These are phyloP conservation scores for Solanum chiquidenum DNA, from an alignment of 257 asterid genomes.

Conservation along the genomic window DNA sequence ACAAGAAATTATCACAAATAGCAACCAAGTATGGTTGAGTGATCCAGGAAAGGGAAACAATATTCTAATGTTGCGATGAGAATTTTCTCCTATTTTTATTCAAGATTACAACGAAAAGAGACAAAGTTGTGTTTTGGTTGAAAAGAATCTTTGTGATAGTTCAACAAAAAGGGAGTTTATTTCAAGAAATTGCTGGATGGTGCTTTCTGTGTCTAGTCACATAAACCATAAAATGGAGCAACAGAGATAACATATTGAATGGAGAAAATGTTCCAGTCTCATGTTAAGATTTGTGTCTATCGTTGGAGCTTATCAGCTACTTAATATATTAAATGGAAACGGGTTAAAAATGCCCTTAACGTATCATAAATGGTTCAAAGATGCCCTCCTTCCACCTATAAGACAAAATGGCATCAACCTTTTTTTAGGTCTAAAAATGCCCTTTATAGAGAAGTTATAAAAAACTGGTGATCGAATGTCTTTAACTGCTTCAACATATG, in stretches of 20 bases:
- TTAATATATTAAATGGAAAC: not conserved
- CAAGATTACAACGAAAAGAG: not conserved
- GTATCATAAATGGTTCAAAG: not conserved
- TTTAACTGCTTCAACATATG: not conserved
- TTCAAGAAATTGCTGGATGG: not conserved
- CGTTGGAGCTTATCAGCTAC: not conserved
- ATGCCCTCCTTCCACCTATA: not conserved
- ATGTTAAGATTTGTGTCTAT: not conserved
- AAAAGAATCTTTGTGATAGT: not conserved
- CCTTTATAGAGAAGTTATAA: not conserved
- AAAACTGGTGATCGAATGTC: not conserved
- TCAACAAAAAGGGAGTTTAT: not conserved
- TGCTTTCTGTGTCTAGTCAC: not conserved
- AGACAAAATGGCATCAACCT: not conserved
- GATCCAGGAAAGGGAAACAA: not conserved
- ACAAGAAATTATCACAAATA: not conserved
- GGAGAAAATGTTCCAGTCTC: not conserved
- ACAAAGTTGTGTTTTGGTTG: not conserved
- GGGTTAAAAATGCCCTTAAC: not conserved
- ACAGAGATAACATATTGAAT: not conserved
- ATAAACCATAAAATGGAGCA: not conserved
- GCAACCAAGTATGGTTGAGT: not conserved
- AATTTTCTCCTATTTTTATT: not conserved
- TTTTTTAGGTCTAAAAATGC: not conserved
- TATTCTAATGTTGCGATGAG: not conserved